Evolutionary conservation across 1,139 yeast genomes (phyloP), one percentile per base, ranked within the genome.

Genomic region (Nakaseomyces sp.): DNA sequence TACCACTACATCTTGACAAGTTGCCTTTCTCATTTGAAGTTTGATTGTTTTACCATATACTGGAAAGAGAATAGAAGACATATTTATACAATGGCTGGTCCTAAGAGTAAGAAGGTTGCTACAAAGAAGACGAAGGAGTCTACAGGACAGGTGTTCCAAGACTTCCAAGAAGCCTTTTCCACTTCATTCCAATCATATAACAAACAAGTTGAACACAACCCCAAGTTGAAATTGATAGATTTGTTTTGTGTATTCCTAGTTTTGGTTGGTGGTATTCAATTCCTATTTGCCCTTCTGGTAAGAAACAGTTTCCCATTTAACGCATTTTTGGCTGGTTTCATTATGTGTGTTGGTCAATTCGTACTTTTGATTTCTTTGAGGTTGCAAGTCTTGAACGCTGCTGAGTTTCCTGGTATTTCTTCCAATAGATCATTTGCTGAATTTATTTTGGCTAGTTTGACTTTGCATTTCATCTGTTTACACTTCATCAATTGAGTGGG

Each of bases 291-390:
- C 49, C 52, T 82, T 32, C 51, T 88, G 13, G 77, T 88, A 44
- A 95, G 97, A 42, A 64, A 61, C 25, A 86, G 79, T 56, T 93
- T 82, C 72, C 99, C 99, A 17, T 91, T 93, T 74, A 91, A 91
- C 66, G 97, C 96, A 26, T 91, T 91, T 61, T 72, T 91, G 48
- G 93, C 95, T 22, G 98, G 98, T 0, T 91, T 91, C 61, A 77
- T 84, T 47, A 72, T 88, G 32, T 86, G 97, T 47, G 96, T 91
- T 46, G 97, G 95, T 13, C 98, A 93, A 65, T 91, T 93, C 62
- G 97, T 91, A 30, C 74, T 91, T 51, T 76, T 94, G 13, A 83
- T 82, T 42, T 74, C 82, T 50, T 72, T 91, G 58, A 73, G 98
- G 56, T 73, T 89, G 58, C 96, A 89, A 62, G 70, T 73, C 31